Evolutionary conservation across 2,329 filamentous ascomycete species (phyloP).

Genomic region (Ophiocordyceps camponoti-leonardi): DNA sequence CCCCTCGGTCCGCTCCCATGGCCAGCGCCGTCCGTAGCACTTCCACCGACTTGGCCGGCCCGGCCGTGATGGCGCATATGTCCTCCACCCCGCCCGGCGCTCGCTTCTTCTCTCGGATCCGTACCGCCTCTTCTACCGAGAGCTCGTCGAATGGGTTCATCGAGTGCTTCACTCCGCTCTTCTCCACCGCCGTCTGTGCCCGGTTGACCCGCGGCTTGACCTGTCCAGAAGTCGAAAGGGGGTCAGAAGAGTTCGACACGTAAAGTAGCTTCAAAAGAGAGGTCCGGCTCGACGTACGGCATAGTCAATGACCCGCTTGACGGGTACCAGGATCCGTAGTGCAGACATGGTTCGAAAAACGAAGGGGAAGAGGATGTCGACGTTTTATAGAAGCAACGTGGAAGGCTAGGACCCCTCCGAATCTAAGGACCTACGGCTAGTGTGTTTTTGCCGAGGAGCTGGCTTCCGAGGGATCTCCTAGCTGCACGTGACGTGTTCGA

Average conservation of each 20-base stretch:
- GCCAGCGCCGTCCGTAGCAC: constrained; percentile 93
- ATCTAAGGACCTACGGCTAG: no score
- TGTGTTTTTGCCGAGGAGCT: no score
- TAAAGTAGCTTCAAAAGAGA: no score
- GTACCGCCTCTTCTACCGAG: constrained; percentile 88
- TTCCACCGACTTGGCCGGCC: constrained; percentile 74
- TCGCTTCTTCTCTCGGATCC: constrained; percentile 73
- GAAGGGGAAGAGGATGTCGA: no score
- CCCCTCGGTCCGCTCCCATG: constrained; percentile 86
- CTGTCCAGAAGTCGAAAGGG: constrained; percentile 15
- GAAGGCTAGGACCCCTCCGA: no score
- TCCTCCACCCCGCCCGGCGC: constrained; percentile 65
- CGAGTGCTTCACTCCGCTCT: constrained; percentile 82
- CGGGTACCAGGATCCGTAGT: constrained; percentile 60
- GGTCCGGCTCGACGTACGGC: constrained; percentile 35
- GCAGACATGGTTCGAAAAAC: constrained; percentile 37
- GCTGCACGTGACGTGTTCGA: no score
- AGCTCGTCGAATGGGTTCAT: constrained; percentile 99
- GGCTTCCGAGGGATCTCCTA: no score
- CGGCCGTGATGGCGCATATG: constrained; percentile 79
- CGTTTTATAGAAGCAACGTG: no score
- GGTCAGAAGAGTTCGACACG: not conserved
- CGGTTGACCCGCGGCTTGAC: constrained; percentile 56
- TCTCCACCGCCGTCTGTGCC: constrained; percentile 74
- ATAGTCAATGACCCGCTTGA: constrained; percentile 80